Conservation (phyloP, 495 filamentous ascomycete genomes). For the Penicillium fimorum region DNA sequence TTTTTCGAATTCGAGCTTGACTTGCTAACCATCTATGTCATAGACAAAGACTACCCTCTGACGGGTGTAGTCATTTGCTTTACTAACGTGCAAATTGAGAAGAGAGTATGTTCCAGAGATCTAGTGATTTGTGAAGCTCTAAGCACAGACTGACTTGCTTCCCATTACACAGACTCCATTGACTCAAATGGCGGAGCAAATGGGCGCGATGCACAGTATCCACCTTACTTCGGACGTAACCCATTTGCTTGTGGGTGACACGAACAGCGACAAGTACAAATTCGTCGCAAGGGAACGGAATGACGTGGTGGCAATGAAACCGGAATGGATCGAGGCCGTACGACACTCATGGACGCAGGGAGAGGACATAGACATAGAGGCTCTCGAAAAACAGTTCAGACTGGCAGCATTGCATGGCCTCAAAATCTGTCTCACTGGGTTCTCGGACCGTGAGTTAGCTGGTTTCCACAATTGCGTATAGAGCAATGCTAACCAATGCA, state of each 20-base stretch:
- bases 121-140: background rate
- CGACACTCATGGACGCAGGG: conserved; percentile 79
- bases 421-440: conserved; percentile 84
- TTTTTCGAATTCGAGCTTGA: background rate
- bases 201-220: conserved; percentile 82
- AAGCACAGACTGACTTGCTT: conserved; percentile 15
- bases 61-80: conserved; percentile 84
- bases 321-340: conserved; percentile 82
- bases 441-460: conserved; percentile 68
- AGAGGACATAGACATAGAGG: conserved; percentile 70
- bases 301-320: conserved; percentile 76
- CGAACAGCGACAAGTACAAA: conserved; percentile 86
- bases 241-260: conserved; percentile 86
- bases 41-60: conserved; percentile 65
- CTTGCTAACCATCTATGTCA: conserved; percentile 11
- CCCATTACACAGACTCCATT: conserved; percentile 59
- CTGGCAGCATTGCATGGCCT: conserved; percentile 63
- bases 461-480: background rate
- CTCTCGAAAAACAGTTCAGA: conserved; percentile 60
- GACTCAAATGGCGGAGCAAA: conserved; percentile 65
- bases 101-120: conserved; percentile 59
- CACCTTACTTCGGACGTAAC: conserved; percentile 97
- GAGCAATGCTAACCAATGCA: conserved; percentile 13
- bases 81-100: conserved; percentile 78
- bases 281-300: conserved; percentile 87